These are phyloP conservation scores for Ustilago cynodontis DNA, from an alignment of 1,284 basidiomycete species.

Conservation along the genomic window DNA sequence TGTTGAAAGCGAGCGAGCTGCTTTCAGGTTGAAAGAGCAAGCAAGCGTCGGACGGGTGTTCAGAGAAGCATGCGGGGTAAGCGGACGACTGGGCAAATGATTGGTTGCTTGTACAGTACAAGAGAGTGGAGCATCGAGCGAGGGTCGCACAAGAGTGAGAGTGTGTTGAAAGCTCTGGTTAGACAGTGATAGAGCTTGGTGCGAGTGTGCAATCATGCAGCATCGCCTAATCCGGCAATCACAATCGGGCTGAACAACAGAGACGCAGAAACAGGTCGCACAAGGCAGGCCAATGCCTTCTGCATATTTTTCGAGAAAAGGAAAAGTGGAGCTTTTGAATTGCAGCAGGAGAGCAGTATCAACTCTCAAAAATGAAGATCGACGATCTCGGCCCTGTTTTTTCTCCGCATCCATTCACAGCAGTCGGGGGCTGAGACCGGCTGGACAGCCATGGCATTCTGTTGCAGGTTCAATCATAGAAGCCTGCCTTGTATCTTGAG, in stretches of 20 bases:
- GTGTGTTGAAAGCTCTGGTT: slow-evolving; percentile 14
- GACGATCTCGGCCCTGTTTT: background rate
- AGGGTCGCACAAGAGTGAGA: background rate
- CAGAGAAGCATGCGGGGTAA: slow-evolving; percentile 4
- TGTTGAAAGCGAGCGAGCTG: slow-evolving; percentile 5
- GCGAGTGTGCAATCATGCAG: slow-evolving; percentile 20
- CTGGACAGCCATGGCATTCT: too few species aligned
- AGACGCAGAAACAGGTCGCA: background rate
- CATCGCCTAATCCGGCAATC: slow-evolving; percentile 37
- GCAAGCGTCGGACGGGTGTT: background rate
- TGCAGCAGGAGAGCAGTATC: too few species aligned
- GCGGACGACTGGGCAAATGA: background rate
- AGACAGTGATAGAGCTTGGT: background rate
- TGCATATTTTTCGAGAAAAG: too few species aligned
- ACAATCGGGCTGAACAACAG: slow-evolving; percentile 14
- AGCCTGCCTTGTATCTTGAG: too few species aligned
- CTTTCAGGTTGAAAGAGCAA: slow-evolving; percentile 3
- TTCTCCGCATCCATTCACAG: slow-evolving; percentile 7
- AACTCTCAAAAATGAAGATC: background rate
- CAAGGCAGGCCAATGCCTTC: too few species aligned
- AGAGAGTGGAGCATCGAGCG: background rate
- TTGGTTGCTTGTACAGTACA: too few species aligned
- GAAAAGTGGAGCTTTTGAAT: too few species aligned
- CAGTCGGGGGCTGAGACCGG: too few species aligned
- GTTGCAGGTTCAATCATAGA: too few species aligned